Evolutionary conservation across 164 flowering plant species (phyloP), one percentile per base, ranked within the genome.

Genomic region (Cinnamomum micranthum): DNA sequence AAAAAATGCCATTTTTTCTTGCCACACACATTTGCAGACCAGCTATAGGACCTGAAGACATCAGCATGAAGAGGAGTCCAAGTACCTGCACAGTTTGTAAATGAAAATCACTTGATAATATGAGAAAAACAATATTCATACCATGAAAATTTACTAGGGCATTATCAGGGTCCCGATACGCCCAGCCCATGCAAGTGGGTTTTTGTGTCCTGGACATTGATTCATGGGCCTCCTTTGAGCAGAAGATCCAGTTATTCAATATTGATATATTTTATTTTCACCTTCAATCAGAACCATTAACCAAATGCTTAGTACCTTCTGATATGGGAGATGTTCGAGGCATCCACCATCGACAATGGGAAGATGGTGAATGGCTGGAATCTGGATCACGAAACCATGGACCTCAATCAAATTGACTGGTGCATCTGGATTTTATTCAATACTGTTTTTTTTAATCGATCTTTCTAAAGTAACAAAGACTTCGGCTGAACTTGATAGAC

Each of bases 41-140:
- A 93, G 82, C 98, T 95, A 78, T 92, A 92, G 17, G 99, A 95
- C 82, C 94, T 85, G 79, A 95, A 95, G 76, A 95, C 99, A 85
- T 95, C 99, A 76, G 98, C 99, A 86, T 95, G 99, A 69, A 95
- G 88, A 77, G 99, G 98, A 71, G 99, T 95, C 99, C 99, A 95
- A 74, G 99, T 88, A 75, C 99, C 99, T 95, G 81, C 75, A 84
- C 1, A 76, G 47, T n/a, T n/a, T 17, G 11, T 9, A 50, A 11
- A 33, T 68, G 13, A 11, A 11, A 50, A 1, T 20, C 50, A 50
- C 58, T 35, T 47, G n/a, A 55, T 17, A 15, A 15, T 20, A 55
- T 55, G 60, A 55, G 60, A 13, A 55, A 55, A 55, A 20, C n/a
- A 20, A 55, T 13, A 3, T 15, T 3, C 60, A 55, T 20, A 55